Evolutionary conservation across 2,329 filamentous ascomycete genomes (phyloP).

Genomic region (Aspergillus sp.): DNA sequence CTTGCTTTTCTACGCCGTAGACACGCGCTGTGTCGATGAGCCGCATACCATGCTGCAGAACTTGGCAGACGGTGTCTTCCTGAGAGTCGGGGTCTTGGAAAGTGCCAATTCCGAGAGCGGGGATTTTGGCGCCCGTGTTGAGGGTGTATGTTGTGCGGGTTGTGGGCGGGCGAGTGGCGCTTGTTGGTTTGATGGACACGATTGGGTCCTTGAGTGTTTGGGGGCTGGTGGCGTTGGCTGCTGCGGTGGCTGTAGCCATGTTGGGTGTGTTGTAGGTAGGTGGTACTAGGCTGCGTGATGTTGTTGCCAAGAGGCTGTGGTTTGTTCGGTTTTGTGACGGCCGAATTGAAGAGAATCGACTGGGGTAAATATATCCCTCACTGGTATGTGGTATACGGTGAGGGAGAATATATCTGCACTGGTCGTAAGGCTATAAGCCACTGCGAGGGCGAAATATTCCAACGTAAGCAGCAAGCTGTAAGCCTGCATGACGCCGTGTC

Average conservation of each 20-base stretch:
- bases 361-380: too few relatives aligned
- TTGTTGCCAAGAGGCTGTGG: too few relatives aligned
- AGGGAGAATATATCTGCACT: too few relatives aligned
- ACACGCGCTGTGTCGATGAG: slow-evolving; percentile 44
- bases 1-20: slow-evolving; percentile 56
- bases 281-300: too few relatives aligned
- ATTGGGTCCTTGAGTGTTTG: background rate
- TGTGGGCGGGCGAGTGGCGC: background rate
- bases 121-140: slow-evolving; percentile 61
- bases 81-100: slow-evolving; percentile 47
- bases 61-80: slow-evolving; percentile 45
- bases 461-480: too few relatives aligned
- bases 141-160: slow-evolving; percentile 43
- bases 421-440: too few relatives aligned
- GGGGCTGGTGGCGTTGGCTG: background rate
- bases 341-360: too few relatives aligned
- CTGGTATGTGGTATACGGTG: too few relatives aligned
- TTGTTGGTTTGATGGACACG: background rate
- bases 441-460: too few relatives aligned
- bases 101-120: slow-evolving; percentile 60
- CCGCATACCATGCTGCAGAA: slow-evolving; percentile 37
- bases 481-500: too few relatives aligned
- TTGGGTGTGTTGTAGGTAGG: background rate
- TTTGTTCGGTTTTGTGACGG: too few relatives aligned
- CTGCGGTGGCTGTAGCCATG: background rate